Base-by-base conservation (phyloP, 805 yeast species). In the Candida khao-thaluensis region DNA sequence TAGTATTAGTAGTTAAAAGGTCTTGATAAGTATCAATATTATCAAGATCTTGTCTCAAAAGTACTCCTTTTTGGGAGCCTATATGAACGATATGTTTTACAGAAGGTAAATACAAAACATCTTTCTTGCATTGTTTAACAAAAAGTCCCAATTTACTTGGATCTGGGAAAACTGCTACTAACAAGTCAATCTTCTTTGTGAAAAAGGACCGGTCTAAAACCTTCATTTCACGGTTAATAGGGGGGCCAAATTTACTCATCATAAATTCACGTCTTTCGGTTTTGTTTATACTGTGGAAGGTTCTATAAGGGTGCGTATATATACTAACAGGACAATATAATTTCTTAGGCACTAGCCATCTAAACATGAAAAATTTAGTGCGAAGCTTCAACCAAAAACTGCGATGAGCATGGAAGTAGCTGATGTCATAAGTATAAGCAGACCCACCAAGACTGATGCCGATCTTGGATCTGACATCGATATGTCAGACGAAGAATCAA, bases 81-180 rank as follows among this genome's bases (percentile, higher is more conserved):
- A 54, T 45, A 16, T 53, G 61, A 40, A 82, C 79, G 4, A 90
- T 79, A 44, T 82, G 85, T 15, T 87, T 79, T 5, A 86, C 66
- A 5, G 85, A 75, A 11, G 86, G 85, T n/a, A 85, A 52, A 45
- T 77, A 76, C 20, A 91, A 62, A n/a, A 87, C 66, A 48, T 83
- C 93, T 7, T 60, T 53, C 37, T 74, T 71, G 54, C 76, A 74
- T 3, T 59, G 50, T 52, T 80, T 82, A n/a, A 81, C 74, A 56
- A 89, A 82, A 2, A 52, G 52, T 4, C 86, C 80, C 21, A 88
- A 69, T 41, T 47, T 65, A 53, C 44, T 74, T 1, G 91, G 86
- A 39, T 89, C 80, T 4, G 82, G 79, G 51, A 91, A 78, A 36
- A 68, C 62, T 0, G 90, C 88, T 18, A 81, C 83, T 49, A 85